Evolutionary conservation across 306 rosid genomes (phyloP).

Genomic region (Quercus parvula): DNA sequence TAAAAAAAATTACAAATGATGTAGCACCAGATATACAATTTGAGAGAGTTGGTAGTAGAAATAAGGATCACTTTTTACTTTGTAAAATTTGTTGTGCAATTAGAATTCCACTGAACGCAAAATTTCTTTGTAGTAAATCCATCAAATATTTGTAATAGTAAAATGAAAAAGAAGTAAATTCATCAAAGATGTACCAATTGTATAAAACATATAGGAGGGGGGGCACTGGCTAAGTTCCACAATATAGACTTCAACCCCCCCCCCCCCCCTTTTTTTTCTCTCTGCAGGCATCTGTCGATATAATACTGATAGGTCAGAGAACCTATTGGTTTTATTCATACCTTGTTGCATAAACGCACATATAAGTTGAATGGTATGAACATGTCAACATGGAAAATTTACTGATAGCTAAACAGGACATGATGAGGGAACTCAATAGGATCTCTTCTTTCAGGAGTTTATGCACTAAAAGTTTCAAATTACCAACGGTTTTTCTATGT

Average conservation of each 20-base stretch:
- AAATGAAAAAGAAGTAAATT: background rate
- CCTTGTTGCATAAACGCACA: background rate
- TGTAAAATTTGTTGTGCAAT: background rate
- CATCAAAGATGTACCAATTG: background rate
- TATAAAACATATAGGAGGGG: background rate
- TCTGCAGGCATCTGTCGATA: too few species aligned
- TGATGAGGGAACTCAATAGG: background rate
- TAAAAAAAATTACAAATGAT: background rate
- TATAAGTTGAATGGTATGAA: background rate
- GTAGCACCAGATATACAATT: background rate
- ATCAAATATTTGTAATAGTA: background rate
- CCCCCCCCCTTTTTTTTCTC: accelerated
- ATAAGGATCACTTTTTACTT: background rate
- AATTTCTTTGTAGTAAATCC: background rate
- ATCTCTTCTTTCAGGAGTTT: background rate
- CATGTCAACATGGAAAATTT: background rate
- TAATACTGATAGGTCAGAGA: background rate
- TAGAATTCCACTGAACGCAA: background rate
- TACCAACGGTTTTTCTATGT: background rate
- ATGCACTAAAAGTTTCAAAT: background rate
- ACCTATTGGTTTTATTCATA: background rate
- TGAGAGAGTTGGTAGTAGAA: background rate
- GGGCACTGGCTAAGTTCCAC: background rate
- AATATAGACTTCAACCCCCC: background rate
- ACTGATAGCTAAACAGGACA: background rate